phyloP scores from a whole-genome alignment of 2,329 filamentous ascomycete species.

The Talaromyces atroroseus region DNA sequence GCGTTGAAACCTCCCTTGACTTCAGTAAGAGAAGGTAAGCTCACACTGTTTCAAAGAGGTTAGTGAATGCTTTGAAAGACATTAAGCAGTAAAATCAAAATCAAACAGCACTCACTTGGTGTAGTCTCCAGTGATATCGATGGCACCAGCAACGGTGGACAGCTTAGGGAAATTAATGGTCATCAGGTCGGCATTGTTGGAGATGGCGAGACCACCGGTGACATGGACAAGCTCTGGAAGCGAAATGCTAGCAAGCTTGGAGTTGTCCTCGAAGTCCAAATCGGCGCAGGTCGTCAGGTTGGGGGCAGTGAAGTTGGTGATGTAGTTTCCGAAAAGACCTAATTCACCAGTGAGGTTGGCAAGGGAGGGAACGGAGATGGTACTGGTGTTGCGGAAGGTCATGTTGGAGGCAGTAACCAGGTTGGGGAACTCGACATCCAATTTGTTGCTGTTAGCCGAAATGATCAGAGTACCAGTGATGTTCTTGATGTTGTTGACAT shows the following conservation, averaged over 20 bases:
- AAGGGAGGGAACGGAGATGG: conserved; percentile 68
- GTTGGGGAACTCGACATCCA: conserved; percentile 70
- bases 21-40: conserved; percentile 60
- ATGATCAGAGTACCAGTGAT: conserved; percentile 67
- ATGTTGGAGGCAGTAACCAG: conserved; percentile 73
- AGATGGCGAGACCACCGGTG: conserved; percentile 74
- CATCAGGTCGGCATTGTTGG: conserved; percentile 77
- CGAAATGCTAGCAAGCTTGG: conserved; percentile 63
- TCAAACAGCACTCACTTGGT: conserved; percentile 58
- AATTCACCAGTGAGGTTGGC: conserved; percentile 69
- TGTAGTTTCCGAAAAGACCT: conserved; percentile 72
- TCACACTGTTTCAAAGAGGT: conserved; percentile 50
- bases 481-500: conserved; percentile 68
- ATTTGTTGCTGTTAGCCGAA: conserved; percentile 69
- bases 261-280: conserved; percentile 54
- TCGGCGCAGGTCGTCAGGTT: conserved; percentile 46
- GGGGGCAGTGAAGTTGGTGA: conserved; percentile 40
- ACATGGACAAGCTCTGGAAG: conserved; percentile 64
- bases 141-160: conserved; percentile 66
- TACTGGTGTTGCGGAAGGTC: conserved; percentile 74
- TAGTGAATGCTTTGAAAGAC: background rate
- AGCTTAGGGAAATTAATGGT: conserved; percentile 66
- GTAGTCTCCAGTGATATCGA: conserved; percentile 83
- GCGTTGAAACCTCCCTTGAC: conserved; percentile 69
- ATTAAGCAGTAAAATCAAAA: background rate